Conservation (phyloP, 495 filamentous ascomycete genomes). For the Elaphomyces granulatus region DNA sequence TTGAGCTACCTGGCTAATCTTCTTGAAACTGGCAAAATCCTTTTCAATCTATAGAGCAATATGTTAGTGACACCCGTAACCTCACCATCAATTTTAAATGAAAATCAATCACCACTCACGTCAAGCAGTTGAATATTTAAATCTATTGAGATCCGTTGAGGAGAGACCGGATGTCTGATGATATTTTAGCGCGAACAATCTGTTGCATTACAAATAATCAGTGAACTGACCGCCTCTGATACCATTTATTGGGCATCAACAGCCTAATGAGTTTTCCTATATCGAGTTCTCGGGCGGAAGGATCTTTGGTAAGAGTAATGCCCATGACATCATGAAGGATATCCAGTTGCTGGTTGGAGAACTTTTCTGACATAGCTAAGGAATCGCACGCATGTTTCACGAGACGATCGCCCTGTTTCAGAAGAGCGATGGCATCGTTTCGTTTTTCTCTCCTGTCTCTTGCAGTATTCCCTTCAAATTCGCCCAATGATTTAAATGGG, state of each 20-base stretch:
- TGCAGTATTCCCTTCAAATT: constrained; percentile 6
- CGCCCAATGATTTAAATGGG: constrained; percentile 12
- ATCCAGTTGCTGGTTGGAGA: too few relatives aligned
- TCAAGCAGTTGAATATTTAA: constrained; percentile 13
- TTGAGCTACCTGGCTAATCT: constrained; percentile 9
- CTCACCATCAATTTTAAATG: not conserved
- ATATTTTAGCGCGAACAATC: not conserved
- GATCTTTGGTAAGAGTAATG: constrained; percentile 11
- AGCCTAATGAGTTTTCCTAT: constrained; percentile 12
- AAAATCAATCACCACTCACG: not conserved
- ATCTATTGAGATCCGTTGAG: constrained; percentile 9
- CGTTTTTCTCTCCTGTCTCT: constrained; percentile 9
- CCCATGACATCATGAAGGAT: constrained; percentile 14
- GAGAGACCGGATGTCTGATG: constrained; percentile 5
- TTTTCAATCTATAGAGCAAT: constrained; percentile 6
- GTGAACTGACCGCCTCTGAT: constrained; percentile 5
- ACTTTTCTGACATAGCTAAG: constrained; percentile 8
- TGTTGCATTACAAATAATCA: not conserved
- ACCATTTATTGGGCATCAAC: constrained; percentile 13
- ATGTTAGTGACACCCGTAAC: not conserved
- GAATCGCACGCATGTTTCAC: constrained; percentile 14
- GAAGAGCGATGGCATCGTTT: constrained; percentile 10
- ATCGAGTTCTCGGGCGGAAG: constrained; percentile 12
- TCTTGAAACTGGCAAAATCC: constrained; percentile 12
- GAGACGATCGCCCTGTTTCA: constrained; percentile 12